Evolutionary conservation across 768 basidiomycete genomes (phyloP).

Genomic region (Tubosaeta sp.): DNA sequence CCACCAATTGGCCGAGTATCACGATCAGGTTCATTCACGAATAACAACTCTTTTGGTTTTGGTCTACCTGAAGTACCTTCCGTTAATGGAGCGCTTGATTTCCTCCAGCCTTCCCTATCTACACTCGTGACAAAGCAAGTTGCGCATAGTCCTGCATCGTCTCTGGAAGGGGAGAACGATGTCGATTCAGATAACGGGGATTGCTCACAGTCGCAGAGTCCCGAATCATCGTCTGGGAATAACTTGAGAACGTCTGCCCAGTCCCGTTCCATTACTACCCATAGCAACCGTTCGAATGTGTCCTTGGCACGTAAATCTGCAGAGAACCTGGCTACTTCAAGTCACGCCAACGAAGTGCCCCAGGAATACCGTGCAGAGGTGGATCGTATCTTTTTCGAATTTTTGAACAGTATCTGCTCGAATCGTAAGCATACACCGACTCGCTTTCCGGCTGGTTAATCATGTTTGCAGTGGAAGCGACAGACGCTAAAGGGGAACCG

Average conservation of each 20-base stretch:
- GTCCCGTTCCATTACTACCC: conserved; percentile 16
- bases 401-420: conserved; percentile 82
- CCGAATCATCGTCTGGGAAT: conserved; percentile 28
- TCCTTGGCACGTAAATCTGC: conserved; percentile 17
- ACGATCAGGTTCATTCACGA: conserved; percentile 54
- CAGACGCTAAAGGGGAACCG: conserved; percentile 91
- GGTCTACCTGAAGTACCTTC: conserved; percentile 31
- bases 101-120: conserved; percentile 23
- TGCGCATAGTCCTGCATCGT: conserved; percentile 30
- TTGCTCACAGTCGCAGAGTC: conserved; percentile 27
- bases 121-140: conserved; percentile 4
- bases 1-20: conserved; percentile 50
- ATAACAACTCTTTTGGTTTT: conserved; percentile 38
- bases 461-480: conserved; percentile 70
- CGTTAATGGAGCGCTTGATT: conserved; percentile 26
- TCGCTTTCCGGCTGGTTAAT: conserved; percentile 11
- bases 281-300: conserved; percentile 12
- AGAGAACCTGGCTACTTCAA: conserved; percentile 25
- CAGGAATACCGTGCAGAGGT: conserved; percentile 78
- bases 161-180: conserved; percentile 52
- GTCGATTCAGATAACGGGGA: conserved; percentile 41
- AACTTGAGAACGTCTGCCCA: conserved; percentile 21
- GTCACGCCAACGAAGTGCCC: conserved; percentile 62
- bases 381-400: conserved; percentile 88
- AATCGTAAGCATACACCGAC: conserved; percentile 58